Conservation (phyloP, 768 basidiomycete genomes). For the Tremella yokohamensis region DNA sequence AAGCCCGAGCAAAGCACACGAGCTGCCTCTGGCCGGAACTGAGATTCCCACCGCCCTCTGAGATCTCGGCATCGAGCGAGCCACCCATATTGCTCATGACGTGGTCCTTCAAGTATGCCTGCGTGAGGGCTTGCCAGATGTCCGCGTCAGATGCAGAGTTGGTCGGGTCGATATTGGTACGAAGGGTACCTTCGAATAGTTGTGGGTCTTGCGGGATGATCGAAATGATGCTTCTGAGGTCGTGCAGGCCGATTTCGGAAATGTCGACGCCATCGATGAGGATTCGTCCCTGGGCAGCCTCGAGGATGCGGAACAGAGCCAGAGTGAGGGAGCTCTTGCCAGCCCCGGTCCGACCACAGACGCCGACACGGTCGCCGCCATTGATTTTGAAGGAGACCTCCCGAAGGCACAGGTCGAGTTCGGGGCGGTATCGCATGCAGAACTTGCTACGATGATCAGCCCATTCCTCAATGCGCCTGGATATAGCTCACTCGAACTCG, state of each 20-base stretch:
- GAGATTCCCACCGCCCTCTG: constrained; percentile 52
- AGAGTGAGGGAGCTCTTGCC: constrained; percentile 51
- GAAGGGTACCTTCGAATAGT: constrained; percentile 51
- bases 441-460: constrained; percentile 29
- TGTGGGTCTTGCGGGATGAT: constrained; percentile 73
- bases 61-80: constrained; percentile 46
- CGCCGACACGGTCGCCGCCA: constrained; percentile 49
- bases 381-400: constrained; percentile 48
- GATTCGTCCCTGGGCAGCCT: constrained; percentile 72
- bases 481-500: constrained; percentile 42
- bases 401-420: constrained; percentile 47
- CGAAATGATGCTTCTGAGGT: constrained; percentile 57
- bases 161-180: constrained; percentile 83
- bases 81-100: constrained; percentile 46
- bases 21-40: constrained; percentile 83
- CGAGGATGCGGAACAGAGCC: constrained; percentile 53
- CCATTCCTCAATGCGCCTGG: not conserved
- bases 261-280: constrained; percentile 85
- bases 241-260: constrained; percentile 43
- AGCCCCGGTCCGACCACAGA: constrained; percentile 49
- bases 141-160: constrained; percentile 69
- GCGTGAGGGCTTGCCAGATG: constrained; percentile 81
- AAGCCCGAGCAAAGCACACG: constrained; percentile 79
- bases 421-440: constrained; percentile 49
- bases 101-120: constrained; percentile 55